Percentiles rank a stretch among this genome's conserved stretches.
Conservation (phyloP, 2,329 filamentous ascomycete genomes). For the Camillea tinctor region DNA sequence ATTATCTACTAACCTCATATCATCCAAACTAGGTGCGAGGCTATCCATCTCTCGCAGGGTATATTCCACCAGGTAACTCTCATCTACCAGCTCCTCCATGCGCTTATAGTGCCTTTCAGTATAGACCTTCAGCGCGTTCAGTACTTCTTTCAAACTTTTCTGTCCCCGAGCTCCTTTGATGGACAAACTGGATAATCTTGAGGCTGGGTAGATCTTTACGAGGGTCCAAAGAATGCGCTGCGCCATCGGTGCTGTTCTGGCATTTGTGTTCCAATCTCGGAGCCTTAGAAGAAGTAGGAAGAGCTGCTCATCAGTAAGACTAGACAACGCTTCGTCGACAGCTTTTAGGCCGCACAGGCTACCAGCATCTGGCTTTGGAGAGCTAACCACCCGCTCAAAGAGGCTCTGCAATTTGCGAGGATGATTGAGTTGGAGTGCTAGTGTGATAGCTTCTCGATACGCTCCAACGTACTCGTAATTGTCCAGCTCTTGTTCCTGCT, state of each 20-base stretch:
- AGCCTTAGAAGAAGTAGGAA: conserved; percentile 78
- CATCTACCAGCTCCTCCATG: conserved; percentile 85
- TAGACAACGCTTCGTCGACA: conserved; percentile 82
- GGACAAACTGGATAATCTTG: conserved; percentile 70
- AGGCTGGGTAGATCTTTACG: conserved; percentile 77
- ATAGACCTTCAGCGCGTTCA: conserved; percentile 85
- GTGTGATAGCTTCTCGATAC: conserved; percentile 87
- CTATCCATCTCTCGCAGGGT: conserved; percentile 91
- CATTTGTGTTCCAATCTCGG: conserved; percentile 97
- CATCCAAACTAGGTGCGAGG: conserved; percentile 48
- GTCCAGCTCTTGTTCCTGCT: conserved; percentile 91
- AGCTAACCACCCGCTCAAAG: conserved; percentile 76
- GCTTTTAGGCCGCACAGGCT: conserved; percentile 64
- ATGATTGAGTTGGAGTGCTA: conserved; percentile 92
- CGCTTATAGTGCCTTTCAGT: conserved; percentile 91
- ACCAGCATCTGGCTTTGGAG: conserved; percentile 56
- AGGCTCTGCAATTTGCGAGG: conserved; percentile 81
- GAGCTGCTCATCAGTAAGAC: conserved; percentile 79
- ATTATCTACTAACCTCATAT: conserved; percentile 38
- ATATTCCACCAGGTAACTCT: conserved; percentile 93
- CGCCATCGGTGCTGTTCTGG: conserved; percentile 77
- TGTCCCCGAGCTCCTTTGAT: conserved; percentile 56
- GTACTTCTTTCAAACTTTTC: conserved; percentile 74
- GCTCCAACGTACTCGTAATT: conserved; percentile 88
- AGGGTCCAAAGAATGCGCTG: conserved; percentile 81